Conservation (phyloP, 2,329 filamentous ascomycete species). For the Davidsoniella virescens region DNA sequence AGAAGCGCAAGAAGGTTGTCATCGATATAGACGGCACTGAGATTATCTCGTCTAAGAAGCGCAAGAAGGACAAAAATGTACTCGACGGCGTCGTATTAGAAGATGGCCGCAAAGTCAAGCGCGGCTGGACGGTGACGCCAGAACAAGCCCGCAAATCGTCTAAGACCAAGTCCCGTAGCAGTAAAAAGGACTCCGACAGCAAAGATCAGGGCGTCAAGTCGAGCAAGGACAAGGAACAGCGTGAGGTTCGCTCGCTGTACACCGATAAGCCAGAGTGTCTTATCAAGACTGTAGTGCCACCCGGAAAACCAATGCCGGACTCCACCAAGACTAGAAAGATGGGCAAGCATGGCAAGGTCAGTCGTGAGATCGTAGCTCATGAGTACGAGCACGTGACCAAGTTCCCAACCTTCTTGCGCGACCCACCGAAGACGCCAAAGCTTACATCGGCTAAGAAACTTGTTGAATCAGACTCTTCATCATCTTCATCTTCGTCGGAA, state of each 20-base stretch:
- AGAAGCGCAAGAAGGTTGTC: slow-evolving; percentile 26
- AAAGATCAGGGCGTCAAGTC: slow-evolving; percentile 31
- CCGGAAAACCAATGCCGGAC: slow-evolving; percentile 25
- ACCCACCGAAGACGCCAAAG: slow-evolving; percentile 18
- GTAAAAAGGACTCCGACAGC: slow-evolving; percentile 24
- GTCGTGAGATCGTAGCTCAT: slow-evolving; percentile 53
- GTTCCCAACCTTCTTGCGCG: slow-evolving; percentile 66
- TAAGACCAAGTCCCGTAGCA: slow-evolving; percentile 26
- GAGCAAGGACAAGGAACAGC: slow-evolving; percentile 33
- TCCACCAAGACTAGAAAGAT: slow-evolving; percentile 39
- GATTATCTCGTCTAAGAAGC: slow-evolving; percentile 25
- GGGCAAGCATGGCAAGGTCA: slow-evolving; percentile 36
- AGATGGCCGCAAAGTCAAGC: slow-evolving; percentile 62
- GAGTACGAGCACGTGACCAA: slow-evolving; percentile 80
- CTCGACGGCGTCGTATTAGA: slow-evolving; percentile 54
- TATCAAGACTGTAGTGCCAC: slow-evolving; percentile 62
- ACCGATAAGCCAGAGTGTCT: slow-evolving; percentile 67
- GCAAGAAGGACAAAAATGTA: slow-evolving; percentile 35
- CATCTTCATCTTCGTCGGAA: slow-evolving; percentile 5
- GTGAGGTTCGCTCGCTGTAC: slow-evolving; percentile 56
- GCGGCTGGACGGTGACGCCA: slow-evolving; percentile 68
- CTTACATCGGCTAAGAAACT: slow-evolving; percentile 14
- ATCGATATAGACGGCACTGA: slow-evolving; percentile 18
- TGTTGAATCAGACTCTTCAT: slow-evolving; percentile 14
- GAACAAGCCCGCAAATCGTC: slow-evolving; percentile 30